Evolutionary conservation across 192 early-diverging fungal species (phyloP).

Genomic region (Chytriomyces confervae): DNA sequence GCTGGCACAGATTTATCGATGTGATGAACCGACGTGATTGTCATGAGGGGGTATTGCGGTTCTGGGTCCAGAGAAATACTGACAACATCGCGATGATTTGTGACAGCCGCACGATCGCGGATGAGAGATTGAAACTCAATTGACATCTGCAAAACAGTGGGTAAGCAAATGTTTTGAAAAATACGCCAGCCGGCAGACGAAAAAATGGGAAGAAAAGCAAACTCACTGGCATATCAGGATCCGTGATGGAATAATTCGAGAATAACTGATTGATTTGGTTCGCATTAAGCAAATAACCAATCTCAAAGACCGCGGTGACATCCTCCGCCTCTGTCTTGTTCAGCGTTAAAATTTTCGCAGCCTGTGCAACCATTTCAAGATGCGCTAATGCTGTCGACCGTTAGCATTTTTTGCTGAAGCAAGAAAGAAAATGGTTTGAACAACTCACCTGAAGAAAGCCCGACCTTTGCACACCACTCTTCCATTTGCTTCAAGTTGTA

Average conservation of each 20-base stretch:
- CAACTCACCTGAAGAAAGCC: conserved; percentile 62
- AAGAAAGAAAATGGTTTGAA: not conserved
- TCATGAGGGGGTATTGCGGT: conserved; percentile 24
- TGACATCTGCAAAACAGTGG: conserved; percentile 11
- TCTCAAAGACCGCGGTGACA: conserved; percentile 90
- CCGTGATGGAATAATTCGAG: conserved; percentile 72
- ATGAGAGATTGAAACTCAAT: conserved; percentile 19
- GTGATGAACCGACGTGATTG: not conserved
- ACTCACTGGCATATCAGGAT: conserved; percentile 75
- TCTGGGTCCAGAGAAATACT: conserved; percentile 37
- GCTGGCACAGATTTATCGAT: not conserved
- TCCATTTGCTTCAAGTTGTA: conserved; percentile 91
- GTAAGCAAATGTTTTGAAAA: not conserved
- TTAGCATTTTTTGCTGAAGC: conserved; percentile 11
- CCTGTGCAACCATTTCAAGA: conserved; percentile 82
- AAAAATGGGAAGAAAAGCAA: not conserved
- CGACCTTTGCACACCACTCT: conserved; percentile 92
- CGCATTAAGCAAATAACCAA: conserved; percentile 83
- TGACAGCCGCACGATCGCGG: not conserved
- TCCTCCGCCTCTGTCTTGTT: conserved; percentile 76
- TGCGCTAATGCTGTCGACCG: conserved; percentile 50
- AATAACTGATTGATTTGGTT: conserved; percentile 90
- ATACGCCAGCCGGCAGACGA: not conserved
- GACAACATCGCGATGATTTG: conserved; percentile 5
- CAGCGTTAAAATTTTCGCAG: conserved; percentile 88